These are phyloP conservation scores for Pythium oligandrum DNA, from an alignment of 352 stramenopile species.

Conservation along the genomic window DNA sequence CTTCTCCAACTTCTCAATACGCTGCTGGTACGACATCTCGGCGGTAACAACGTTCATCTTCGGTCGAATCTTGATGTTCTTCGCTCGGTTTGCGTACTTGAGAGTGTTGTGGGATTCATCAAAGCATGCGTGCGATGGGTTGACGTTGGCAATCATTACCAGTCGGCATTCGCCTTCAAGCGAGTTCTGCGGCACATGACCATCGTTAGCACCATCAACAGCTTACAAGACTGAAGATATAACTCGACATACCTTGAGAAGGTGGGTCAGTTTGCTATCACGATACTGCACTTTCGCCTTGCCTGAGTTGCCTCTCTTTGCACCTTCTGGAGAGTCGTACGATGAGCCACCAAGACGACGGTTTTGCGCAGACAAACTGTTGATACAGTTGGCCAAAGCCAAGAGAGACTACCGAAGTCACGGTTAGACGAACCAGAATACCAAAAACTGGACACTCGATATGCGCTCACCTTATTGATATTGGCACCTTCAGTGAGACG, in stretches of 20 bases:
- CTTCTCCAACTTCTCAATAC: constrained; percentile 48
- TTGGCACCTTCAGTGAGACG: constrained; percentile 57
- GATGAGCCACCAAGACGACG: constrained; percentile 25
- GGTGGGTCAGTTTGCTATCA: constrained; percentile 83
- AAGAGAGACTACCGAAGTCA: constrained; percentile 38
- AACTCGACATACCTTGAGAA: constrained; percentile 55
- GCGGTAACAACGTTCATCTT: constrained; percentile 80
- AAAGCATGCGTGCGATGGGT: constrained; percentile 66
- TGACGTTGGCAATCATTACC: constrained; percentile 90
- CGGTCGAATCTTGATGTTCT: constrained; percentile 89
- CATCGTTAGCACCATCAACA: too few species aligned
- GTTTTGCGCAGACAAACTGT: constrained; percentile 58
- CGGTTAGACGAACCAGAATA: too few species aligned
- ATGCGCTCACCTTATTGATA: constrained; percentile 46
- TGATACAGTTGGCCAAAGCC: constrained; percentile 89
- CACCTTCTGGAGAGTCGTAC: constrained; percentile 30
- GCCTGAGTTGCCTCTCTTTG: constrained; percentile 6
- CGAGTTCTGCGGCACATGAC: constrained; percentile 37
- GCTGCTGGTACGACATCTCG: constrained; percentile 60
- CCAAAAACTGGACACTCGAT: too few species aligned
- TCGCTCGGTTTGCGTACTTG: constrained; percentile 86
- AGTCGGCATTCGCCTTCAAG: constrained; percentile 87
- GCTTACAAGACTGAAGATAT: too few species aligned
- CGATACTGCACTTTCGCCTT: constrained; percentile 71
- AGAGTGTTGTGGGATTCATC: constrained; percentile 90